Evolutionary conservation across 169 alveolate genomes (phyloP).

Genomic region (Besnoitia besnoiti): DNA sequence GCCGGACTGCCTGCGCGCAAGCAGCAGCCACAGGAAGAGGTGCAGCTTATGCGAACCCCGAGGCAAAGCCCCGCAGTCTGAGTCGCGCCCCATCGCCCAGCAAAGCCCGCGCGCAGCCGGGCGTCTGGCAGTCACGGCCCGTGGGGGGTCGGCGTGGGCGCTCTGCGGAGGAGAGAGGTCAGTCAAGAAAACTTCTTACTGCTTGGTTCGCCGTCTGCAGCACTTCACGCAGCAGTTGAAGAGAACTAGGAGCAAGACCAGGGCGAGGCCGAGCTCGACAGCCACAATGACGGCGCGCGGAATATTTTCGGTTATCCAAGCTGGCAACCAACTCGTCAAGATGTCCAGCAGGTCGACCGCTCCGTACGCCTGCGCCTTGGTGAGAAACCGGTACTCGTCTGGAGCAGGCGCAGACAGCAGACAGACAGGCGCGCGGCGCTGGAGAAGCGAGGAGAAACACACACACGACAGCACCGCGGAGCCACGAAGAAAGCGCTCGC

Average conservation of each 20-base stretch:
- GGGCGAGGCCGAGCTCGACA: slow-evolving; percentile 28
- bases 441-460: background rate
- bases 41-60: background rate
- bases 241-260: slow-evolving; percentile 6
- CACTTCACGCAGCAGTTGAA: background rate
- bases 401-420: background rate
- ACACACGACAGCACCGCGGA: background rate
- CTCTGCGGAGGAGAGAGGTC: background rate
- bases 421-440: background rate
- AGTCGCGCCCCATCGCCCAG: too few species aligned
- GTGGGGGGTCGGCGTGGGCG: background rate
- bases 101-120: background rate
- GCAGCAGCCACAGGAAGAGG: background rate
- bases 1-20: background rate
- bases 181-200: background rate
- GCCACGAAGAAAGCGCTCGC: background rate
- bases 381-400: slow-evolving; percentile 56
- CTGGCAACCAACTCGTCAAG: slow-evolving; percentile 60
- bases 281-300: slow-evolving; percentile 52
- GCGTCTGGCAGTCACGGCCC: background rate
- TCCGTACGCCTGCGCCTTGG: slow-evolving; percentile 38
- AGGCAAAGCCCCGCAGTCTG: too few species aligned
- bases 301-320: slow-evolving; percentile 54
- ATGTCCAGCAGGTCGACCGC: slow-evolving; percentile 49
- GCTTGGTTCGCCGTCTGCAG: background rate